Evolutionary conservation across 2,329 filamentous ascomycete genomes (phyloP).

Genomic region (Paraconiothyrium brasiliense): DNA sequence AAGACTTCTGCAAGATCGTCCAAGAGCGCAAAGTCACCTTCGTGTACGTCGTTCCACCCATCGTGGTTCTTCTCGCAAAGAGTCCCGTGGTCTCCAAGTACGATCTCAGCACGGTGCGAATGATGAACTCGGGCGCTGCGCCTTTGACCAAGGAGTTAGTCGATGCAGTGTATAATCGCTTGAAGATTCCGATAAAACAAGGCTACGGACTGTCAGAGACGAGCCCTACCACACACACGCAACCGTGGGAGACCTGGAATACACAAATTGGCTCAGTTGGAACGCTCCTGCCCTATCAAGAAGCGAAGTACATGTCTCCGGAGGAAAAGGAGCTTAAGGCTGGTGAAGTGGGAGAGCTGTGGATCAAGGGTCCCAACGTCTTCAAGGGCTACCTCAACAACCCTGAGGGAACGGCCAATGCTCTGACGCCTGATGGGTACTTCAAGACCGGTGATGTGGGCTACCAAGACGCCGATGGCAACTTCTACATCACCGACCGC

Average conservation of each 20-base stretch:
- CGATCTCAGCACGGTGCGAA: slow-evolving; percentile 79
- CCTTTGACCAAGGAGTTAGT: slow-evolving; percentile 84
- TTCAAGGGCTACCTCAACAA: slow-evolving; percentile 83
- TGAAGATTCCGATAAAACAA: slow-evolving; percentile 86
- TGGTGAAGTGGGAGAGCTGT: slow-evolving; percentile 67
- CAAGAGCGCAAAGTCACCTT: slow-evolving; percentile 80
- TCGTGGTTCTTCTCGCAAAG: slow-evolving; percentile 83
- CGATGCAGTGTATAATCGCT: slow-evolving; percentile 75
- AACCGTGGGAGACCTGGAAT: slow-evolving; percentile 79
- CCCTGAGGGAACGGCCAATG: slow-evolving; percentile 73
- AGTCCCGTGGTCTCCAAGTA: slow-evolving; percentile 81
- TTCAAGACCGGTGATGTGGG: slow-evolving; percentile 93
- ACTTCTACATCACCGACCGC: slow-evolving; percentile 91
- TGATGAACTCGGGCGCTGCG: slow-evolving; percentile 88
- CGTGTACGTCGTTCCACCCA: slow-evolving; percentile 83
- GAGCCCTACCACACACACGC: slow-evolving; percentile 78
- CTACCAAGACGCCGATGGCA: slow-evolving; percentile 77
- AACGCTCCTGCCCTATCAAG: slow-evolving; percentile 78
- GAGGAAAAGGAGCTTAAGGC: slow-evolving; percentile 67
- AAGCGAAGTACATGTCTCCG: slow-evolving; percentile 78
- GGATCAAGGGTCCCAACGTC: slow-evolving; percentile 81
- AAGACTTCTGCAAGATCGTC: slow-evolving; percentile 78
- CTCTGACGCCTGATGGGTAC: slow-evolving; percentile 79
- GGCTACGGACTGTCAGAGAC: slow-evolving; percentile 93
- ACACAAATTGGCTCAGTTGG: slow-evolving; percentile 81